Percentiles rank a stretch among this genome's conserved stretches.
Evolutionary conservation across 495 filamentous ascomycete species (phyloP).

Genomic region (Aspergillus biplanus): DNA sequence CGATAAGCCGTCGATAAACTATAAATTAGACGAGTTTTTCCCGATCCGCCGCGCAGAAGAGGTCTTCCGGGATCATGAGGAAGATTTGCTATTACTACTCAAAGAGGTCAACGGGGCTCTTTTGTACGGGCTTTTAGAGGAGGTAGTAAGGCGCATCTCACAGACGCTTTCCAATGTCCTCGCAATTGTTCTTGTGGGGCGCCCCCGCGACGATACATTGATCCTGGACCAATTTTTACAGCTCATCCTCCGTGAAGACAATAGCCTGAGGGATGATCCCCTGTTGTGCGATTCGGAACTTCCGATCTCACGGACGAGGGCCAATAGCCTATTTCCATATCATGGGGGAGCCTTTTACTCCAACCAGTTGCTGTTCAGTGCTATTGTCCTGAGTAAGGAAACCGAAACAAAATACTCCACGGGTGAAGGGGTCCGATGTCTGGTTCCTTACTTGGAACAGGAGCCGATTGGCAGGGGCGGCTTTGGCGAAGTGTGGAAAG

Average conservation of each 20-base stretch:
- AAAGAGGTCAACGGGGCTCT: not conserved
- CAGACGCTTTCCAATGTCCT: slow-evolving; percentile 1
- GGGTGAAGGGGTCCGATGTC: slow-evolving; percentile 12
- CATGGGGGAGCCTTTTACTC: slow-evolving; percentile 16
- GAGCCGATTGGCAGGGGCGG: slow-evolving; percentile 17
- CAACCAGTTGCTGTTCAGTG: slow-evolving; percentile 25
- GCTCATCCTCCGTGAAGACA: not conserved
- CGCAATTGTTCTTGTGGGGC: not conserved
- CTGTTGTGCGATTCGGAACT: slow-evolving; percentile 14
- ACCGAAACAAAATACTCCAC: slow-evolving; percentile 17
- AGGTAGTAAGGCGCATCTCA: not conserved
- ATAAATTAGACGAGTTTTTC: slow-evolving; percentile 9
- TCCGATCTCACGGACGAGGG: slow-evolving; percentile 11
- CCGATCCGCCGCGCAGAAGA: slow-evolving; percentile 12
- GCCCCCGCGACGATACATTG: not conserved
- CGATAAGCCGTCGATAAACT: slow-evolving; percentile 4
- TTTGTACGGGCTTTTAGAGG: not conserved
- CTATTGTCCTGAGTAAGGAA: slow-evolving; percentile 19
- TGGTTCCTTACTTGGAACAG: slow-evolving; percentile 23
- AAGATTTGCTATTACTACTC: slow-evolving; percentile 7
- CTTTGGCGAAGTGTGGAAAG: slow-evolving; percentile 24
- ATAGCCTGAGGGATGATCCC: not conserved
- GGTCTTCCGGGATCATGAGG: slow-evolving; percentile 11
- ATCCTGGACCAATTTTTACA: not conserved
- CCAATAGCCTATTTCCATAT: slow-evolving; percentile 11